Percentiles rank a stretch among this genome's conserved stretches.
Evolutionary conservation across 148 eudicot genomes (phyloP).

Genomic region (Camellia lanceoleosa): DNA sequence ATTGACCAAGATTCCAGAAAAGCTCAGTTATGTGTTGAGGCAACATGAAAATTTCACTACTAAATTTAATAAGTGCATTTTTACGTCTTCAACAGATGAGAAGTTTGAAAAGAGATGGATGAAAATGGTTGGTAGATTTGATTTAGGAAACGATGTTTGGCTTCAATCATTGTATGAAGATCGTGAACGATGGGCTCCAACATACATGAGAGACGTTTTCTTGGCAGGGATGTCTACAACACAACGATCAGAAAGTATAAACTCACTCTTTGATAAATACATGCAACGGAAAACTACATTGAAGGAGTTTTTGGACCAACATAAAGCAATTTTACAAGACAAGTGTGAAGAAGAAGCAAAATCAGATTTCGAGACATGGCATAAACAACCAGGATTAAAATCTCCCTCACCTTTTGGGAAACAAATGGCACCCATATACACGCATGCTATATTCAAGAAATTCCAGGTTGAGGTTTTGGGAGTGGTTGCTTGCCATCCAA

Average conservation of each 20-base stretch:
- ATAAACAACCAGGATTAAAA: slow-evolving; percentile 15
- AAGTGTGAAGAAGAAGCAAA: slow-evolving; percentile 26
- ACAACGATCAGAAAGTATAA: slow-evolving; percentile 23
- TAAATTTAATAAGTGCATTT: slow-evolving; percentile 22
- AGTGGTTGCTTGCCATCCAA: slow-evolving; percentile 17
- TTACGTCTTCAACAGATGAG: slow-evolving; percentile 10
- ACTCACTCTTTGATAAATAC: slow-evolving; percentile 19
- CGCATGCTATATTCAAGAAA: slow-evolving; percentile 22
- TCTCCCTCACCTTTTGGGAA: slow-evolving; percentile 25
- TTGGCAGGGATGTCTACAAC: slow-evolving; percentile 25
- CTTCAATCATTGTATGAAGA: slow-evolving; percentile 24
- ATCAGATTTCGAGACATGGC: slow-evolving; percentile 23
- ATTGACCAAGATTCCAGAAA: slow-evolving; percentile 13
- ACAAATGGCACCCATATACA: slow-evolving; percentile 28
- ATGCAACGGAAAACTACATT: slow-evolving; percentile 20
- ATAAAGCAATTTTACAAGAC: slow-evolving; percentile 17
- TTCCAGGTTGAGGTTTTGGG: slow-evolving; percentile 36
- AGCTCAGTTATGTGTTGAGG: slow-evolving; percentile 13
- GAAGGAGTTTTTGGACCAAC: slow-evolving; percentile 21
- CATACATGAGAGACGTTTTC: slow-evolving; percentile 23
- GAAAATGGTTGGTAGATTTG: slow-evolving; percentile 24
- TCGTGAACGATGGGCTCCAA: slow-evolving; percentile 22
- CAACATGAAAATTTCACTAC: slow-evolving; percentile 12
- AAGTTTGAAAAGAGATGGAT: slow-evolving; percentile 23
- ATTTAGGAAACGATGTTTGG: slow-evolving; percentile 20